Conservation (phyloP, 805 yeast species). For the Saturnispora quitensis region DNA sequence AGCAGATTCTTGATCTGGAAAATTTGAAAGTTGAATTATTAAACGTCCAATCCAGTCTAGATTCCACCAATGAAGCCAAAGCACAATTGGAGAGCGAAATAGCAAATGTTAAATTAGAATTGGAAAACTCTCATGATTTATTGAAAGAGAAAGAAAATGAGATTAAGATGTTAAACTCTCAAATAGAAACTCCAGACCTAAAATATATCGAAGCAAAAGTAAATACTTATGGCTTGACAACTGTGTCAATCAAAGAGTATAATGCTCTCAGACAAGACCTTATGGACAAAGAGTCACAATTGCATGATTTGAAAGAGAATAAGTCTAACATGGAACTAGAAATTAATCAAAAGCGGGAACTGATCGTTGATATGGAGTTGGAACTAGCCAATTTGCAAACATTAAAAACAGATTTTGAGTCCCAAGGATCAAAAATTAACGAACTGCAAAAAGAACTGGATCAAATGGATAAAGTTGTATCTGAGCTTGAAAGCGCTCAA, state of each 20-base stretch:
- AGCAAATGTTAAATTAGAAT: neutral
- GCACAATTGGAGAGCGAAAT: neutral
- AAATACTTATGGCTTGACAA: constrained; percentile 18
- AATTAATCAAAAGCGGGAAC: constrained; percentile 2
- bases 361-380: constrained; percentile 2
- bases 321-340: neutral
- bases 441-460: constrained; percentile 1
- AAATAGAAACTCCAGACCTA: constrained; percentile 10
- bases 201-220: constrained; percentile 26
- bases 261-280: constrained; percentile 5
- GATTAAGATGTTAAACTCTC: neutral
- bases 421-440: neutral
- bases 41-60: neutral
- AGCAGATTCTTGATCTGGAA: neutral
- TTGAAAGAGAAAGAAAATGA: neutral
- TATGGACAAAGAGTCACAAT: neutral
- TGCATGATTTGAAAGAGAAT: neutral
- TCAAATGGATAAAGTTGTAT: neutral
- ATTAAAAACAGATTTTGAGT: constrained; percentile 1
- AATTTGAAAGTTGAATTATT: neutral
- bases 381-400: constrained; percentile 4
- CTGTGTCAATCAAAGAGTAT: constrained; percentile 20
- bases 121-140: neutral
- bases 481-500: neutral
- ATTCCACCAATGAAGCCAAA: neutral